Evolutionary conservation across 2,329 filamentous ascomycete species (phyloP).

Genomic region (Botryotinia narcissicola): DNA sequence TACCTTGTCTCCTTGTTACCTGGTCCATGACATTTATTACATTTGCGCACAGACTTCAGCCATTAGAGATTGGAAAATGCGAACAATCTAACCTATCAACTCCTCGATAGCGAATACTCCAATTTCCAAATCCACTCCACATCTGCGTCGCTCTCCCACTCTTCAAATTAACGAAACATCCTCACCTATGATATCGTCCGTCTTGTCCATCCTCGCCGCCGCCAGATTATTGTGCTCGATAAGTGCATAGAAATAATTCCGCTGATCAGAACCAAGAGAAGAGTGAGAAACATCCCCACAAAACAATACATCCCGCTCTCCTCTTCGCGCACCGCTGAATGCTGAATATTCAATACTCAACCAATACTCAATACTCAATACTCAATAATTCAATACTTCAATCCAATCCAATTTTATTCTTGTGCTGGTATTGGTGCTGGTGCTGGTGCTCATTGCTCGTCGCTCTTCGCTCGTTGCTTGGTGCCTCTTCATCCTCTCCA

Average conservation of each 20-base stretch:
- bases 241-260: slow-evolving; percentile 3
- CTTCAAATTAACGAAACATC: slow-evolving; percentile 3
- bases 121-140: not conserved
- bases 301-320: not conserved
- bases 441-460: not conserved
- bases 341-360: not conserved
- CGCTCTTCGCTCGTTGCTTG: not conserved
- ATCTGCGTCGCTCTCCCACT: slow-evolving; percentile 1
- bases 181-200: slow-evolving; percentile 7
- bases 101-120: not conserved
- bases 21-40: not conserved
- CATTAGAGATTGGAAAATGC: not conserved
- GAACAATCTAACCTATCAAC: slow-evolving; percentile 7
- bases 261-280: slow-evolving; percentile 9
- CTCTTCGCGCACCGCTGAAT: not conserved
- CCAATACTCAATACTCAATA: not conserved
- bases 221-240: not conserved
- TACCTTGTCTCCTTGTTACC: not conserved
- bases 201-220: slow-evolving; percentile 5
- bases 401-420: not conserved
- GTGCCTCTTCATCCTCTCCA: not conserved
- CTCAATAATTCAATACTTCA: not conserved
- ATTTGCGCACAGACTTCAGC: slow-evolving; percentile 4
- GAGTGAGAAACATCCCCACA: not conserved
- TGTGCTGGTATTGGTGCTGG: slow-evolving; percentile 4